Conservation (phyloP, 805 yeast genomes). For the Yamadazyma takamatsuzukensis region DNA sequence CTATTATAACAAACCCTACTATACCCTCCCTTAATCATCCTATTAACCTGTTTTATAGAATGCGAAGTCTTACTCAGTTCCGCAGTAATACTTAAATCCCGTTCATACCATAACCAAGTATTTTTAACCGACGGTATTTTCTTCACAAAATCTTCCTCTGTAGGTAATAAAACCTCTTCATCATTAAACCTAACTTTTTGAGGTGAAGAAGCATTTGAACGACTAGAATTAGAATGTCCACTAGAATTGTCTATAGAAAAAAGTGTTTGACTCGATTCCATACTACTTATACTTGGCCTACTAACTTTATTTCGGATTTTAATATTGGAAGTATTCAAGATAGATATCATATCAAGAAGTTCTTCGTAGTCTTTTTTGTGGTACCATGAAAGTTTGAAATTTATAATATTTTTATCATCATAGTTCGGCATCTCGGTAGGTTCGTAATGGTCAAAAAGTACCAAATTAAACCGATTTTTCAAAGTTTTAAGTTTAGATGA, state of each 20-base stretch:
- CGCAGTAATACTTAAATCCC: slow-evolving; percentile 18
- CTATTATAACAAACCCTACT: slow-evolving; percentile 24
- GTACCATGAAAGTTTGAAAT: slow-evolving; percentile 13
- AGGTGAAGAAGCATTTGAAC: too few species aligned
- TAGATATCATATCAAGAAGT: slow-evolving; percentile 7
- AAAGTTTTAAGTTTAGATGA: slow-evolving; percentile 28
- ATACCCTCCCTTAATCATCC: slow-evolving; percentile 10
- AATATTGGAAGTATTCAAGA: slow-evolving; percentile 2
- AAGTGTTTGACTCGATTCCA: too few species aligned
- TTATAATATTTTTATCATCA: slow-evolving; percentile 9
- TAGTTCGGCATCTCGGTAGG: slow-evolving; percentile 5
- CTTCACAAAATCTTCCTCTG: too few species aligned
- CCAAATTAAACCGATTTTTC: slow-evolving; percentile 20
- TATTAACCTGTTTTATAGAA: slow-evolving; percentile 20
- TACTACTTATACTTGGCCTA: too few species aligned
- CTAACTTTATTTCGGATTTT: too few species aligned
- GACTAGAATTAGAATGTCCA: too few species aligned
- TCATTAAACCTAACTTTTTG: too few species aligned
- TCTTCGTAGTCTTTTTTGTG: slow-evolving; percentile 6
- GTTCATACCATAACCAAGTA: slow-evolving; percentile 31
- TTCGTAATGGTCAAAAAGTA: slow-evolving; percentile 13
- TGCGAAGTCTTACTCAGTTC: slow-evolving; percentile 10
- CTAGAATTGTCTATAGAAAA: too few species aligned
- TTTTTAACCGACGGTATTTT: slow-evolving; percentile 2
- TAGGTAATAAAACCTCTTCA: too few species aligned